A percentile compares a stretch with the other conserved stretches of the same genome.
These are phyloP conservation scores for Parastagonospora nodorum DNA, from an alignment of 2,329 filamentous ascomycete species.

Conservation along the genomic window DNA sequence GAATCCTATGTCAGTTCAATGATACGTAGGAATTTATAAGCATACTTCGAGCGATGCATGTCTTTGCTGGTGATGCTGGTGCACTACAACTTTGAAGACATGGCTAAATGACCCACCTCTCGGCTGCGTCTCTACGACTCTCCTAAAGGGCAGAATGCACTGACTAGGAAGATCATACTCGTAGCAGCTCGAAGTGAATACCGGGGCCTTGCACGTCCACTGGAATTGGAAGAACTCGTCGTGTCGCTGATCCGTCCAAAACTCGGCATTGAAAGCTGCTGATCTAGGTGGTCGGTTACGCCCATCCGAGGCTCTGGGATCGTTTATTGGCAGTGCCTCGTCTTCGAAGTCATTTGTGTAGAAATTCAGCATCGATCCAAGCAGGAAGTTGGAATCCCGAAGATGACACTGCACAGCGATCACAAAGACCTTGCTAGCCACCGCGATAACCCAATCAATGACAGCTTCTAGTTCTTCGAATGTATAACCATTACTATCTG, in stretches of 20 bases:
- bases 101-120: slow-evolving; percentile 13
- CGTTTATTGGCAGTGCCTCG: slow-evolving; percentile 4
- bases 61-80: slow-evolving; percentile 10
- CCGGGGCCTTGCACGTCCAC: slow-evolving; percentile 18
- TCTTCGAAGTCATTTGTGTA: slow-evolving; percentile 4
- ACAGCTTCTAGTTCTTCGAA: neutral
- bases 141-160: slow-evolving; percentile 17
- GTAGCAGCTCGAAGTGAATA: slow-evolving; percentile 7
- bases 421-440: slow-evolving; percentile 9
- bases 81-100: slow-evolving; percentile 9
- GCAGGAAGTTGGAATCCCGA: neutral
- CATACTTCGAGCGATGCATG: slow-evolving; percentile 4
- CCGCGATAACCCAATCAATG: slow-evolving; percentile 1
- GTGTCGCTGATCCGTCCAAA: slow-evolving; percentile 5
- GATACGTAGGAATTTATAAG: neutral
- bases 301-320: neutral
- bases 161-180: slow-evolving; percentile 7
- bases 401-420: slow-evolving; percentile 7
- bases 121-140: neutral
- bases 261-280: neutral
- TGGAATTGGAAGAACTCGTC: slow-evolving; percentile 14
- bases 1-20: neutral
- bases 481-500: neutral
- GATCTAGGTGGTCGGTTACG: neutral
- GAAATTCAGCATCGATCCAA: slow-evolving; percentile 2